Conservation (phyloP, 176 grass and related monocot genomes). For the Rhynchospora pubera region DNA sequence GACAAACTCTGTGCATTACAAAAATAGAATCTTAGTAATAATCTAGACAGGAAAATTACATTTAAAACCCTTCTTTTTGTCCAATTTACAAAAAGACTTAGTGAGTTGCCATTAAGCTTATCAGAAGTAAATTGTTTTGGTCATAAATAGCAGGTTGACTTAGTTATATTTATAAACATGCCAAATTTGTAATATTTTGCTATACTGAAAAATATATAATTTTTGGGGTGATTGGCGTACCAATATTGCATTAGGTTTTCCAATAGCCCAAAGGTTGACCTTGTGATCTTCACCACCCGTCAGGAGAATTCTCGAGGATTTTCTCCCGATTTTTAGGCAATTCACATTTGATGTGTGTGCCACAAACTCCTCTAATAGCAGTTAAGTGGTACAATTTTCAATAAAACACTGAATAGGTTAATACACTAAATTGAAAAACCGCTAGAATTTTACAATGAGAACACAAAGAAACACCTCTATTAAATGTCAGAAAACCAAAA, state of each 20-base stretch:
- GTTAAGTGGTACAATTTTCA: conserved; percentile 31
- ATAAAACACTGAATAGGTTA: background rate
- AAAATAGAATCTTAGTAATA: conserved; percentile 18
- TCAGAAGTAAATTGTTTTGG: background rate
- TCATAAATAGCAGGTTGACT: background rate
- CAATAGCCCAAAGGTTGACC: conserved; percentile 90
- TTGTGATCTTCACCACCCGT: conserved; percentile 83
- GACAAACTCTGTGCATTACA: conserved; percentile 55
- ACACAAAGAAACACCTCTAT: background rate
- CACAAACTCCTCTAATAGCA: conserved; percentile 77
- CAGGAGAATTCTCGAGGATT: conserved; percentile 60
- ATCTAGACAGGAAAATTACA: background rate
- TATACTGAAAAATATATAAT: background rate
- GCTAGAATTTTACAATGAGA: background rate
- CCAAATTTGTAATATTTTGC: background rate
- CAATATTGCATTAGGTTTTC: conserved; percentile 69
- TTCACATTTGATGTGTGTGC: conserved; percentile 74
- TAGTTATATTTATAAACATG: background rate
- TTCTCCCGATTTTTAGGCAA: conserved; percentile 77
- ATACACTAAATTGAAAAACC: background rate
- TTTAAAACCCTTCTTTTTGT: background rate
- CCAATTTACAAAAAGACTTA: background rate
- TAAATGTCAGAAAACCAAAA: background rate
- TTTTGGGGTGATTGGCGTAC: conserved; percentile 30
- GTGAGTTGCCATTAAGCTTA: background rate